Base-by-base conservation (phyloP, 1,284 basidiomycete species). In the Porodaedalea pini region DNA sequence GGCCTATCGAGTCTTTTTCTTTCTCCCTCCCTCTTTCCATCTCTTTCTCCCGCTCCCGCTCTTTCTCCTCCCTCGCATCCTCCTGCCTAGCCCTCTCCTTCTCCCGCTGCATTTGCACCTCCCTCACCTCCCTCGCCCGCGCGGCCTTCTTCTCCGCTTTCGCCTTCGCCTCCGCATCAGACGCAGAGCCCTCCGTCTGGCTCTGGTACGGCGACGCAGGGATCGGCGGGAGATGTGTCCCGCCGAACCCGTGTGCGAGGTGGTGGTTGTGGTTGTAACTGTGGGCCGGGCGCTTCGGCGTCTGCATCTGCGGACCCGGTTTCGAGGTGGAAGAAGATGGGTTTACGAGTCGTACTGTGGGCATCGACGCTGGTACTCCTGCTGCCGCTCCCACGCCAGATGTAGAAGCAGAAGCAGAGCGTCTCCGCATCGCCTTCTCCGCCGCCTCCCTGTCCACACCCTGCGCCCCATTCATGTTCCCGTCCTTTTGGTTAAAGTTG, bases 191-290 rank as follows among this genome's bases (percentile, higher is more conserved):
- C 51, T 73, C 72, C 25, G 70, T 72, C 8, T 71, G 54, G 27
- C 69, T 72, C 8, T 71, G 55, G 29, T 70, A 73, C 0, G 70
- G 70, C 2, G 72, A 73, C 27, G 66, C 70, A 27, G 70, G 70
- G 39, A 71, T 71, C 4, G 70, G 71, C n/a, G 70, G 72, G 36
- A 71, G 72, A 17, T 70, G 62, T 8, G 58, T 57, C 15, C 44
- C 41, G 19, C 36, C 40, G 21, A 52, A 51, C 3, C 48, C 56
- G 21, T 58, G 51, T 15, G 40, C 32, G 19, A 43, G 48, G 10
- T 52, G 41, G 23, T 51, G 41, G 13, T 25, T 11, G 8, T 58
- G 45, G 4, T 27, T 17, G 40, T 50, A 27, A 19, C 34, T 13
- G 13, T 43, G 29, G 5, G 44, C 13, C 13, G 23, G 29, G 4